Base-by-base conservation (phyloP, 495 filamentous ascomycete species). In the Penicillium waksmanii region DNA sequence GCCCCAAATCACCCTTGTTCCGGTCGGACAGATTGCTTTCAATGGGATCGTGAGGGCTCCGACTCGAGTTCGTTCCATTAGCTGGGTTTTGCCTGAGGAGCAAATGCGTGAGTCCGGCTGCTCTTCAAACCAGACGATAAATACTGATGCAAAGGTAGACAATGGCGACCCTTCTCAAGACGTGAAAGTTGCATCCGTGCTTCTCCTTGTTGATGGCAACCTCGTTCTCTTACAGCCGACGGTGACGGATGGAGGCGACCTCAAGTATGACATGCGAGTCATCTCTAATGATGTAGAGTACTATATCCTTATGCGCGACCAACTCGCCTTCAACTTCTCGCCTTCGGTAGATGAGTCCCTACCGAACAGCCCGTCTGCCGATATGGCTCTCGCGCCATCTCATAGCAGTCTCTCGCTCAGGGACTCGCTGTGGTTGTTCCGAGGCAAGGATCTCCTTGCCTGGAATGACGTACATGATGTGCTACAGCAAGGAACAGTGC, bases 201-300 rank as follows among this genome's bases (percentile, higher is more conserved):
- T 99, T 34, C 96, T 99, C 59, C 79, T 98, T 31, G 93, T 98
- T 7, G 96, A 98, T 69, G 96, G 92, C 17, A 99, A 98, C 64
- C 82, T 99, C 18, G 96, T 98, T 18, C 80, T 98, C 15, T 80
- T 99, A 27, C 92, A 96, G 60, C 95, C 96, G 4, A 92, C 89
- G 2, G 79, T 87, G 7, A 88, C 85, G 44, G 87, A 89, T 38
- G 84, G 85, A 18, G 89, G 89, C 2, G 89, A 88, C 58, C 77
- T 96, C 42, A 97, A 96, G 77, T 99, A 98, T 68, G 95, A 99
- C 66, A 98, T 99, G 96, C 89, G 92, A 12, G 87, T 98, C 34
- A 87, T 99, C 65, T 92, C 93, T 7, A 90, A 96, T 60, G 94
- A 94, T 65, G 93, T 98, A 18, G 96, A 99, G 66, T 97, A 94